These are phyloP conservation scores for Alisma plantagoaquatica DNA, from an alignment of 106 monocot genomes.

Conservation along the genomic window DNA sequence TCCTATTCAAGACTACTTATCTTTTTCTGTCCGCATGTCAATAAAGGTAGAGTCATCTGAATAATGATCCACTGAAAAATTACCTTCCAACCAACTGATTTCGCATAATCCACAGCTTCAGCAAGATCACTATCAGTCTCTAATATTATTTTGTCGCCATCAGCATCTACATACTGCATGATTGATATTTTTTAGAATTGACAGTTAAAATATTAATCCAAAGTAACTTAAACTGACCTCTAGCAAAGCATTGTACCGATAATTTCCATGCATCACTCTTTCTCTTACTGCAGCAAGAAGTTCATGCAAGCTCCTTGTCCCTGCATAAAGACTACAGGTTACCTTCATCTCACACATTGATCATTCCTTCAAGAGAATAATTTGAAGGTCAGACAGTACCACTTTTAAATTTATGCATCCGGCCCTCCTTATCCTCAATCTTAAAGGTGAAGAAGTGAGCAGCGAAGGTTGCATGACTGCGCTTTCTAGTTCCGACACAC, in stretches of 20 bases:
- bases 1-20: no score
- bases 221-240: conserved; percentile 26
- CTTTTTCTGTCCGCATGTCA: no score
- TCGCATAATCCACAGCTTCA: conserved; percentile 59
- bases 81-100: conserved; percentile 76
- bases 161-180: conserved; percentile 91
- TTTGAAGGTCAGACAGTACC: conserved; percentile 31
- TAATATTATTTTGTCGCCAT: conserved; percentile 74
- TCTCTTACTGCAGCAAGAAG: conserved; percentile 44
- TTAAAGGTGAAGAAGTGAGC: conserved; percentile 17
- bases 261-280: conserved; percentile 35
- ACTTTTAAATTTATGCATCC: conserved; percentile 69
- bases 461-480: not conserved
- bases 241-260: conserved; percentile 33
- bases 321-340: conserved; percentile 25
- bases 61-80: no score
- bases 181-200: conserved; percentile 3
- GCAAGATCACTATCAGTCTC: conserved; percentile 62
- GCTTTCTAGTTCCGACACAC: not conserved
- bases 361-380: no score
- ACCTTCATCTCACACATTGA: no score
- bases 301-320: conserved; percentile 51
- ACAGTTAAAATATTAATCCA: not conserved
- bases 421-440: conserved; percentile 51
- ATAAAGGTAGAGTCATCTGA: no score